Evolutionary conservation across 108 stramenopile genomes (phyloP).

Genomic region (Pseudonitzschia multistriata): DNA sequence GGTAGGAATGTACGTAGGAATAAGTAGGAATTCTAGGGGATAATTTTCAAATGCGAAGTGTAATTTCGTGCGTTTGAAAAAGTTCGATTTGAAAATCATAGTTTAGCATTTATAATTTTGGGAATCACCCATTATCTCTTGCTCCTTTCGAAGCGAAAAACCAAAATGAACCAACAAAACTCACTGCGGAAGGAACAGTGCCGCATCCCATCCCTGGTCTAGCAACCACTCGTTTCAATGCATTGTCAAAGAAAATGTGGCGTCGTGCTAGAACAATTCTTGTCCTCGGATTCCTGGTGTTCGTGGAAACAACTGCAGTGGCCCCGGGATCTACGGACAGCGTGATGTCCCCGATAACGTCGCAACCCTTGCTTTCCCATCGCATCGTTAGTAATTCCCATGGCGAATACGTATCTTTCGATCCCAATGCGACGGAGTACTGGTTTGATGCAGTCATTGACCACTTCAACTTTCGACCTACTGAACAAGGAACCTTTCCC

Average conservation of each 20-base stretch:
- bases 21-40: too few relatives aligned
- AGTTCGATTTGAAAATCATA: too few relatives aligned
- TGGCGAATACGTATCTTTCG: not conserved
- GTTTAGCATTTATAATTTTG: too few relatives aligned
- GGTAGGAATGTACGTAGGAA: too few relatives aligned
- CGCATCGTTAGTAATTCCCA: not conserved
- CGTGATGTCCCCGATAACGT: not conserved
- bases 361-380: not conserved
- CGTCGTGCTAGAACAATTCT: not conserved
- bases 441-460: conserved; percentile 30
- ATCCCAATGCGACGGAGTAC: conserved; percentile 23
- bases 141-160: too few relatives aligned
- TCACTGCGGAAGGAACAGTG: too few relatives aligned
- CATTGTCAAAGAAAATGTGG: not conserved
- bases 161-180: too few relatives aligned
- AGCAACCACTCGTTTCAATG: too few relatives aligned
- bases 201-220: too few relatives aligned
- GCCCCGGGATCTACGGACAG: not conserved
- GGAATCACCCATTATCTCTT: too few relatives aligned
- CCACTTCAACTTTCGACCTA: conserved; percentile 39
- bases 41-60: too few relatives aligned
- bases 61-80: too few relatives aligned
- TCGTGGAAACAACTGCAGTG: not conserved
- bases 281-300: not conserved
- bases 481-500: conserved; percentile 21